Evolutionary conservation across 306 rosid genomes (phyloP).

Genomic region (Trifolium repens): DNA sequence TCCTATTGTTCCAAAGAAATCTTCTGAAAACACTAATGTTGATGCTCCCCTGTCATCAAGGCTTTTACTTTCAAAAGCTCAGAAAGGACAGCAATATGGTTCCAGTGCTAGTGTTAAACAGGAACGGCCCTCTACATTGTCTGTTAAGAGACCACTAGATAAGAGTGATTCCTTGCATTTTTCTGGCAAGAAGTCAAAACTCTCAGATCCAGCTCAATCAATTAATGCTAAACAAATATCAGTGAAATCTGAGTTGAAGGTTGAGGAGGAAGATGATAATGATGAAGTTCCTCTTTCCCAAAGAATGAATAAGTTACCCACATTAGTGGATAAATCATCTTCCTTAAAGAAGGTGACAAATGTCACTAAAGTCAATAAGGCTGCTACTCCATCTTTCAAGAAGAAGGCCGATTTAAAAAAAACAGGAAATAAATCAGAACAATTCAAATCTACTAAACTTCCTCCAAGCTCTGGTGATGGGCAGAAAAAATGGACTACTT

Average conservation of each 20-base stretch:
- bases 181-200: constrained; percentile 48
- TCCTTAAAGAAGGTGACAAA: constrained; percentile 45
- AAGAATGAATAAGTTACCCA: constrained; percentile 36
- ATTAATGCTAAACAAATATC: constrained; percentile 35
- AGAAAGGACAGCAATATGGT: constrained; percentile 43
- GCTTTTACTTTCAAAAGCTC: constrained; percentile 36
- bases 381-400: constrained; percentile 40
- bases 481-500: constrained; percentile 92
- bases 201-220: constrained; percentile 37
- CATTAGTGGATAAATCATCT: constrained; percentile 35
- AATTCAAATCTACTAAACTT: constrained; percentile 73
- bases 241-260: constrained; percentile 35
- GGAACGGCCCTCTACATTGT: constrained; percentile 37
- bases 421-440: constrained; percentile 56
- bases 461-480: constrained; percentile 92
- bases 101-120: constrained; percentile 37
- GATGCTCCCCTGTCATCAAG: constrained; percentile 50
- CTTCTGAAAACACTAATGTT: constrained; percentile 51
- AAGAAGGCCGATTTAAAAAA: constrained; percentile 45
- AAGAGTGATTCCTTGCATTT: constrained; percentile 39
- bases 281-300: constrained; percentile 55
- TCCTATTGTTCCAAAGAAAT: constrained; percentile 38
- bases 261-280: constrained; percentile 33
- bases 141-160: constrained; percentile 53
- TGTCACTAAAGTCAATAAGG: constrained; percentile 49